Conservation (phyloP, 2,329 filamentous ascomycete species). For the Xylariaceae sp. region DNA sequence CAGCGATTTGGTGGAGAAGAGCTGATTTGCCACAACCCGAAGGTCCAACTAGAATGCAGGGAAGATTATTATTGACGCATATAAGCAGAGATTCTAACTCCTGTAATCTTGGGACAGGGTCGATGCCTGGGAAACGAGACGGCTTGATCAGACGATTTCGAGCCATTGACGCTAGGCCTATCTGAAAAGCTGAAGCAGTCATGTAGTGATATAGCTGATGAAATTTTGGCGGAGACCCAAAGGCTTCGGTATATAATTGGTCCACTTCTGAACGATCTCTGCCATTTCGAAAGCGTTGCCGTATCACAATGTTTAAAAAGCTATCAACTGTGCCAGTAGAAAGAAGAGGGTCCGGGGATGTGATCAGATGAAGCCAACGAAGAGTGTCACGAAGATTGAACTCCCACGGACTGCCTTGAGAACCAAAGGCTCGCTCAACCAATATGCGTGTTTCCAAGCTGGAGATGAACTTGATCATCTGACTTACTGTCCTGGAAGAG, state of each 20-base stretch:
- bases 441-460: constrained; percentile 76
- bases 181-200: constrained; percentile 70
- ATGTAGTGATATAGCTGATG: constrained; percentile 77
- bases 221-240: constrained; percentile 56
- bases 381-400: constrained; percentile 92
- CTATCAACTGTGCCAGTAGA: constrained; percentile 67
- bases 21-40: constrained; percentile 88
- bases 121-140: constrained; percentile 56
- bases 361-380: constrained; percentile 80
- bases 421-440: constrained; percentile 62
- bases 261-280: constrained; percentile 71
- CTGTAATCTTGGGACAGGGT: constrained; percentile 63
- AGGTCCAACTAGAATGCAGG: constrained; percentile 84
- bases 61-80: constrained; percentile 84
- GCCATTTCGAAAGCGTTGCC: constrained; percentile 81
- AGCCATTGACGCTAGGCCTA: constrained; percentile 75
- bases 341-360: constrained; percentile 65
- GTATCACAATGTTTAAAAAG: constrained; percentile 81
- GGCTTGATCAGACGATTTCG: constrained; percentile 64
- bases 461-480: constrained; percentile 80
- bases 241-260: constrained; percentile 69
- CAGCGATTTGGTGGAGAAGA: constrained; percentile 80
- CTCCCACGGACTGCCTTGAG: constrained; percentile 84
- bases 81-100: constrained; percentile 87
- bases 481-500: constrained; percentile 61